phyloP scores from a whole-genome alignment of 1,284 basidiomycete species.

The Kwoniella shivajii region DNA sequence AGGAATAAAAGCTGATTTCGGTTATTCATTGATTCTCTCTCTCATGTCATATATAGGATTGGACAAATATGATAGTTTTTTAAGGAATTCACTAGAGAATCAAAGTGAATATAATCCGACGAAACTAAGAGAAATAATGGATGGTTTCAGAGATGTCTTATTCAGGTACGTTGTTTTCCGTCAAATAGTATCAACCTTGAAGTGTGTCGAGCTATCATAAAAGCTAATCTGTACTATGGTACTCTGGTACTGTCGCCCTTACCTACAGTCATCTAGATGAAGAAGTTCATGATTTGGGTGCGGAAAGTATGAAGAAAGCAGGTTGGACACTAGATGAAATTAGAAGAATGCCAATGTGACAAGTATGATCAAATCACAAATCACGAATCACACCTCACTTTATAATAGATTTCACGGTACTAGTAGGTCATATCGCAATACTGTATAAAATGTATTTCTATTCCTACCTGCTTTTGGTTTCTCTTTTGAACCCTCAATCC shows the following conservation, averaged over 20 bases:
- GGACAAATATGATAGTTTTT: conserved; percentile 59
- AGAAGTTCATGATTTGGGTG: conserved; percentile 66
- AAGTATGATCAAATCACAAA: too few species aligned
- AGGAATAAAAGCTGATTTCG: not conserved
- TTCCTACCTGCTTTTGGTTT: too few species aligned
- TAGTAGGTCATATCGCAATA: too few species aligned
- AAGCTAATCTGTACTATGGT: not conserved
- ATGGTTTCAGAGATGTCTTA: conserved; percentile 66
- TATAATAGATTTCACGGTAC: too few species aligned
- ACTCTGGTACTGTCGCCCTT: not conserved
- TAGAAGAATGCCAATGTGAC: conserved; percentile 58
- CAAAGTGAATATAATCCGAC: conserved; percentile 62
- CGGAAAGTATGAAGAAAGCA: conserved; percentile 65
- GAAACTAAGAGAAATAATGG: conserved; percentile 64
- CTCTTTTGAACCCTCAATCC: too few species aligned
- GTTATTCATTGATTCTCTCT: not conserved
- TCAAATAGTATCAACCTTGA: not conserved
- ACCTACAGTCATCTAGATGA: conserved; percentile 62
- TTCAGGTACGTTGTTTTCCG: conserved; percentile 55
- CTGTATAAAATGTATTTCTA: too few species aligned
- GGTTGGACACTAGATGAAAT: conserved; percentile 66
- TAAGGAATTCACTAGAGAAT: conserved; percentile 59
- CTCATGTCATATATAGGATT: conserved; percentile 56
- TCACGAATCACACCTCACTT: too few species aligned
- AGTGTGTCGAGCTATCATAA: not conserved